phyloP scores from a whole-genome alignment of 108 stramenopile genomes.

The Halocafeteria seosinensis region DNA sequence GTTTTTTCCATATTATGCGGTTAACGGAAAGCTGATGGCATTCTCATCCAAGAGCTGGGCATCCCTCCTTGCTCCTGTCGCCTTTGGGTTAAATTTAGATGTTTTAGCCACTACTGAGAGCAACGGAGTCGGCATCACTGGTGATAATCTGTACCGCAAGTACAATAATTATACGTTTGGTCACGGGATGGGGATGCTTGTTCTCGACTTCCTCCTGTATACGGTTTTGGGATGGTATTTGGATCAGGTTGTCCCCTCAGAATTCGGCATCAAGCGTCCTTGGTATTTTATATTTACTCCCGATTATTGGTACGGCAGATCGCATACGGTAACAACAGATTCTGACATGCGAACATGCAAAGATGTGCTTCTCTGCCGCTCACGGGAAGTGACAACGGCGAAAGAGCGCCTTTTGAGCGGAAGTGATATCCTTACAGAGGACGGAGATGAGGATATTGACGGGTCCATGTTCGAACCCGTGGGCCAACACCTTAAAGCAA shows the following conservation, averaged over 20 bases:
- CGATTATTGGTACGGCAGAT: slow-evolving; percentile 46
- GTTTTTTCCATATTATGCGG: slow-evolving; percentile 45
- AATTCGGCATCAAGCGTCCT: slow-evolving; percentile 57
- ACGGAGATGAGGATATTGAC: neutral
- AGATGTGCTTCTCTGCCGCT: slow-evolving; percentile 1
- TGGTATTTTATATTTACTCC: slow-evolving; percentile 56
- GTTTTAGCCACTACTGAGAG: slow-evolving; percentile 33
- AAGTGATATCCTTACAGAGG: slow-evolving; percentile 35
- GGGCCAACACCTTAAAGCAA: neutral
- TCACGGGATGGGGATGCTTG: slow-evolving; percentile 33
- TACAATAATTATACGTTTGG: slow-evolving; percentile 20
- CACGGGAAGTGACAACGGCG: slow-evolving; percentile 1
- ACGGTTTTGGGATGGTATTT: slow-evolving; percentile 62
- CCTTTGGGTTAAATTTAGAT: slow-evolving; percentile 33
- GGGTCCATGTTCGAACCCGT: neutral
- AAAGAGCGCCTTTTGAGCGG: neutral
- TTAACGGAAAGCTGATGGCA: slow-evolving; percentile 11
- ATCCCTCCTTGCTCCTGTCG: slow-evolving; percentile 36
- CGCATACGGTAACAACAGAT: neutral
- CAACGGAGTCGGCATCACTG: slow-evolving; percentile 28
- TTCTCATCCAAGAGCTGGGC: slow-evolving; percentile 22
- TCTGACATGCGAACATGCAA: slow-evolving; percentile 4
- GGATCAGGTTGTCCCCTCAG: slow-evolving; percentile 52
- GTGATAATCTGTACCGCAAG: slow-evolving; percentile 9
- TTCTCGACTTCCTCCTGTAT: slow-evolving; percentile 57